phyloP scores from a whole-genome alignment of 1,139 yeast genomes.

The Yamadazyma triangularis region DNA sequence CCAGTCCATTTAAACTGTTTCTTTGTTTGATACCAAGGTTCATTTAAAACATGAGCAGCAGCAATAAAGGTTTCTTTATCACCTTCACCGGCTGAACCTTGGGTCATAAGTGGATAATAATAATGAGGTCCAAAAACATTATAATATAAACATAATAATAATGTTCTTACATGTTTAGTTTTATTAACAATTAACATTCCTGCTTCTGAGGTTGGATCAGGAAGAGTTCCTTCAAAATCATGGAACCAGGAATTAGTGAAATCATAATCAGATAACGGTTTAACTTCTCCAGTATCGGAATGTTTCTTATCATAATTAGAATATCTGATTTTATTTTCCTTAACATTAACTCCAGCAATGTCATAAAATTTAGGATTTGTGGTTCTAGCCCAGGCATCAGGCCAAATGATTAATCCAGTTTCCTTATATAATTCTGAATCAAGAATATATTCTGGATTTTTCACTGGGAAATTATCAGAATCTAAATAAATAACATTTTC shows the following conservation, averaged over 20 bases:
- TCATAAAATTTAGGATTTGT: constrained; percentile 44
- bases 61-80: constrained; percentile 68
- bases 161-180: constrained; percentile 44
- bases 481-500: constrained; percentile 60
- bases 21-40: constrained; percentile 51
- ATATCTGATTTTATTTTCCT: constrained; percentile 33
- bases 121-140: constrained; percentile 56
- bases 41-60: constrained; percentile 49
- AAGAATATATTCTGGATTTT: constrained; percentile 48
- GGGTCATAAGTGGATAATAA: constrained; percentile 59
- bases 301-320: constrained; percentile 27
- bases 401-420: constrained; percentile 48
- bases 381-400: constrained; percentile 49
- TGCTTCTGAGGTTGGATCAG: constrained; percentile 62
- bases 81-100: constrained; percentile 71
- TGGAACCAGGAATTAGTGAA: constrained; percentile 42
- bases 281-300: constrained; percentile 19
- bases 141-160: constrained; percentile 52
- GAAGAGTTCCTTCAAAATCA: constrained; percentile 53
- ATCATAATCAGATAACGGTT: constrained; percentile 27
- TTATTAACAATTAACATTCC: constrained; percentile 60
- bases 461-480: constrained; percentile 62
- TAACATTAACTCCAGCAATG: constrained; percentile 37
- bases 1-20: constrained; percentile 53
- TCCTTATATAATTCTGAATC: constrained; percentile 33